Base-by-base conservation (phyloP, 179 eudicot genomes). In the Beta lomatogona region DNA sequence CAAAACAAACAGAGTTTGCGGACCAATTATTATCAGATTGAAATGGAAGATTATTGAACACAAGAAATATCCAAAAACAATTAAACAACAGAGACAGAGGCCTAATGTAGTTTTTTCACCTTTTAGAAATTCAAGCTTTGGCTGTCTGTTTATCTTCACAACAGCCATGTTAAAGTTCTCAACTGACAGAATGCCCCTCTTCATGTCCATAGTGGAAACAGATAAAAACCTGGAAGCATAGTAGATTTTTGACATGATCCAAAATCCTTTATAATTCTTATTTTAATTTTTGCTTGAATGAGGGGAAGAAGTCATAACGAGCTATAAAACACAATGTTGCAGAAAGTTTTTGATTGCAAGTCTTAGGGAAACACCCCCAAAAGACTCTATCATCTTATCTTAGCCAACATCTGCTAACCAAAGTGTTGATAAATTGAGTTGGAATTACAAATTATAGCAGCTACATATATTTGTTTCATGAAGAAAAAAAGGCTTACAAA, bases 71-170 rank as follows among this genome's bases (percentile, higher is more conserved):
- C 41, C 53, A 71, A 44, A 77, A 57, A 65, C 41, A 36, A 36
- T 36, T 36, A 4, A 18, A 45, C 19, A 21, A 59, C 18, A 45
- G 10, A 57, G 21, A 60, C 75, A 21, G 41, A 60, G 53, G 67
- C 71, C 50, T 13, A 71, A 15, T 55, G 63, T 13, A 79, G 63
- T 75, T 61, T 50, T 71, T 52, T 55, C 80, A 94, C 99, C 98
- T 90, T 91, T 92, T 59, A 96, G 77, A 81, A 79, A 84, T 69
- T 94, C 96, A 71, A 89, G 84, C 88, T 96, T 96, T 57, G 97
- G 92, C 85, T 92, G 92, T 79, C 91, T 91, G 76, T 86, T 89
- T 45, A 94, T 66, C 85, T 84, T 84, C 69, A 81, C 72, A 82
- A 88, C 85, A 78, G 97, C 93, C 68, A 86, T 79, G 77, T 88